Evolutionary conservation across 306 rosid genomes (phyloP).

Genomic region (Geum urbanum): DNA sequence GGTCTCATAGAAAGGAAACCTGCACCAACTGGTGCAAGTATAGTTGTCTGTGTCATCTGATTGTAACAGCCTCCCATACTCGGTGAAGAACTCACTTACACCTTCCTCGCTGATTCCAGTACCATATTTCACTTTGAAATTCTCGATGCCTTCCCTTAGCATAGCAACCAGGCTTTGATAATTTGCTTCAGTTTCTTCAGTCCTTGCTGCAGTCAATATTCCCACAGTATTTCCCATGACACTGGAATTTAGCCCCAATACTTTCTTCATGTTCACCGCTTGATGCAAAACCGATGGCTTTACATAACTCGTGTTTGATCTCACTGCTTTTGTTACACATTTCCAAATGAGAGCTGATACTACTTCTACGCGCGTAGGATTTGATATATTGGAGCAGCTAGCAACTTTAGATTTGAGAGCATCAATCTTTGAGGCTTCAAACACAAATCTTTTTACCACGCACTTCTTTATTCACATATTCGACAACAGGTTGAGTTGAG

Average conservation of each 20-base stretch:
- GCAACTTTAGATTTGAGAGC: slow-evolving; percentile 31
- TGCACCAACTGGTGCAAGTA: not conserved
- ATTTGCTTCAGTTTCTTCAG: not conserved
- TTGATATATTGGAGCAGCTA: not conserved
- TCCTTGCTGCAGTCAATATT: not conserved
- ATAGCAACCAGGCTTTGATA: not conserved
- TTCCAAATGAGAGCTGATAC: slow-evolving; percentile 46
- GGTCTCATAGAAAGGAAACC: not conserved
- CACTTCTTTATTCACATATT: not conserved
- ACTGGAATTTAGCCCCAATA: not conserved
- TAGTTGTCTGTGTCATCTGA: not conserved
- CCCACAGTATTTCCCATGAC: not conserved
- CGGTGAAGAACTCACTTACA: not conserved
- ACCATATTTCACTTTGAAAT: not conserved
- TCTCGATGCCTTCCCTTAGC: not conserved
- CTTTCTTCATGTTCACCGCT: slow-evolving; percentile 23
- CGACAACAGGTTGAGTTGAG: not conserved
- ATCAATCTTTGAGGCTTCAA: slow-evolving; percentile 27
- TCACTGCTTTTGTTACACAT: slow-evolving; percentile 27
- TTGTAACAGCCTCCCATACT: not conserved
- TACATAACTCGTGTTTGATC: not conserved
- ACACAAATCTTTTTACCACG: slow-evolving; percentile 26
- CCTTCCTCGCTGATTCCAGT: not conserved
- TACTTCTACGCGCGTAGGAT: slow-evolving; percentile 36
- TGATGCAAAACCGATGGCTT: slow-evolving; percentile 30